phyloP scores from a whole-genome alignment of 305 asterid species.

The Fraxinus albicans region DNA sequence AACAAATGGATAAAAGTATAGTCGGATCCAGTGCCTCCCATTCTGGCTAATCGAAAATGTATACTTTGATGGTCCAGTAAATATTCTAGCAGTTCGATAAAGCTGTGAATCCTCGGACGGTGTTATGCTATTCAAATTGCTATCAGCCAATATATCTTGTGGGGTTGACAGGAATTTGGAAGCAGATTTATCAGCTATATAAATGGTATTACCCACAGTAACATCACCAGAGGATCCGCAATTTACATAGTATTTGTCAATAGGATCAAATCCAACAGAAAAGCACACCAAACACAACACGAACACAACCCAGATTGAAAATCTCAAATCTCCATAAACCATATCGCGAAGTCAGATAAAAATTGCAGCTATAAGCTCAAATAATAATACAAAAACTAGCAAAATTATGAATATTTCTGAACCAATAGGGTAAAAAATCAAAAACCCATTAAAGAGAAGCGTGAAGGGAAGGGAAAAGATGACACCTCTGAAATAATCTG shows the following conservation, averaged over 20 bases:
- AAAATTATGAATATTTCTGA: neutral
- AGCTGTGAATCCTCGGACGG: slow-evolving; percentile 39
- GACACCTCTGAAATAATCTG: slow-evolving; percentile 35
- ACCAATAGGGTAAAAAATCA: slow-evolving; percentile 9
- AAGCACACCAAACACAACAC: slow-evolving; percentile 41
- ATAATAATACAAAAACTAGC: neutral
- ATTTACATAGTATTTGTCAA: slow-evolving; percentile 50
- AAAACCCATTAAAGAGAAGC: slow-evolving; percentile 26
- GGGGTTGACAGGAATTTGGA: slow-evolving; percentile 49
- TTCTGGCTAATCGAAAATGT: slow-evolving; percentile 48
- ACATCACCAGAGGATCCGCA: slow-evolving; percentile 65
- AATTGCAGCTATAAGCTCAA: slow-evolving; percentile 30
- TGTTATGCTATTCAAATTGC: slow-evolving; percentile 40
- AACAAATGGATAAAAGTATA: slow-evolving; percentile 62
- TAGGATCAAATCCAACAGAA: slow-evolving; percentile 56
- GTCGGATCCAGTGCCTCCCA: slow-evolving; percentile 84
- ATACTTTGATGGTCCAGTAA: slow-evolving; percentile 51
- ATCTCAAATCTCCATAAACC: slow-evolving; percentile 37
- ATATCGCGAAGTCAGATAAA: slow-evolving; percentile 34
- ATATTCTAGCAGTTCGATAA: slow-evolving; percentile 62
- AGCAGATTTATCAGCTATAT: slow-evolving; percentile 58
- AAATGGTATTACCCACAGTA: slow-evolving; percentile 47
- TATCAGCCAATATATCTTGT: slow-evolving; percentile 51
- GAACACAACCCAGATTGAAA: slow-evolving; percentile 39
- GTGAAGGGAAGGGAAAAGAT: slow-evolving; percentile 19